These are phyloP conservation scores for Biancaea sappan DNA, from an alignment of 306 rosid species.

Conservation along the genomic window DNA sequence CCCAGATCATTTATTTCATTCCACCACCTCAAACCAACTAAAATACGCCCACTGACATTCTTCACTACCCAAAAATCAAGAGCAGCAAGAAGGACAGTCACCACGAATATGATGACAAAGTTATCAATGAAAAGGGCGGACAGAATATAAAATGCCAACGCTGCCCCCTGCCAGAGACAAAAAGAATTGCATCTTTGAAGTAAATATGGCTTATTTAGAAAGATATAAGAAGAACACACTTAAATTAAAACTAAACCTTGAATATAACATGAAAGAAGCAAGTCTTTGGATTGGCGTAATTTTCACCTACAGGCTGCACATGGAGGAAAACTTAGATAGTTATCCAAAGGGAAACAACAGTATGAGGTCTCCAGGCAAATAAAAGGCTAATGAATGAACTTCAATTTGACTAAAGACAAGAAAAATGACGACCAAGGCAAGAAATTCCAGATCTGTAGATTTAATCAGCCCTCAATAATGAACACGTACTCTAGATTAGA, in stretches of 20 bases:
- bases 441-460: background rate
- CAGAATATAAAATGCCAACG: conserved; percentile 95
- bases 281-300: conserved; percentile 92
- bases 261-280: conserved; percentile 95
- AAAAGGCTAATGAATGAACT: background rate
- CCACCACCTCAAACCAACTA: conserved; percentile 99
- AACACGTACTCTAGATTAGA: background rate
- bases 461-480: background rate
- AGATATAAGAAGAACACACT: background rate
- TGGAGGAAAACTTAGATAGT: background rate
- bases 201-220: conserved; percentile 14
- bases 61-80: conserved; percentile 99
- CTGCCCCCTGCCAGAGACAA: conserved; percentile 65
- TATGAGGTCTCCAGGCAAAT: background rate
- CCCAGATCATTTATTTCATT: conserved; percentile 96
- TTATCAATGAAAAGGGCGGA: conserved; percentile 79
- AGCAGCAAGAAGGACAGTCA: conserved; percentile 93
- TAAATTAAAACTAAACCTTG: conserved; percentile 63
- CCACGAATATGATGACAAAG: conserved; percentile 98
- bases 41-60: conserved; percentile 96
- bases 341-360: background rate
- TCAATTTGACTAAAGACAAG: background rate
- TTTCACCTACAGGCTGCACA: conserved; percentile 81
- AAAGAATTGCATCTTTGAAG: conserved; percentile 17
- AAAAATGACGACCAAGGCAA: background rate